Evolutionary conservation across 139 green algal species (phyloP).

Genomic region (Tetradesmus lagerheimii): DNA sequence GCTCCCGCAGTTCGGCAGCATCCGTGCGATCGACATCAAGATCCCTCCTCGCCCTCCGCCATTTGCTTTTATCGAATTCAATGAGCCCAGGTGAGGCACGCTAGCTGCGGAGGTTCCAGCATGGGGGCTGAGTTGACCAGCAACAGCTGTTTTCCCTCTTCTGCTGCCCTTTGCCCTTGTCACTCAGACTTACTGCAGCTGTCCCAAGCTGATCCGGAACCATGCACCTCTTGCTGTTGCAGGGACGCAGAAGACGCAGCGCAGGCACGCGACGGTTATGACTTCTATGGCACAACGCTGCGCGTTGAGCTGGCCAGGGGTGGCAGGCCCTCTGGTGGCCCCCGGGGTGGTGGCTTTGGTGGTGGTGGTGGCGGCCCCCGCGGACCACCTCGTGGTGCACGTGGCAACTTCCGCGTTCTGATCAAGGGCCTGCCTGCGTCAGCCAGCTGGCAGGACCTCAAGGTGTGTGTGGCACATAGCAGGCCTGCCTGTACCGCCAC

Average conservation of each 20-base stretch:
- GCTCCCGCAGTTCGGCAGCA: constrained; percentile 80
- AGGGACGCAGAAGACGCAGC: constrained; percentile 91
- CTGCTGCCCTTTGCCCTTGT: background rate
- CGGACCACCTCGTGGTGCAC: background rate
- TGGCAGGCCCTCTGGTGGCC: constrained; percentile 18
- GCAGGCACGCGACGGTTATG: constrained; percentile 88
- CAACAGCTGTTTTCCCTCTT: background rate
- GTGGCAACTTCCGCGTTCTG: constrained; percentile 76
- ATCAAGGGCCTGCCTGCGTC: constrained; percentile 85
- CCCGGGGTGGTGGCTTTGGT: constrained; percentile 5
- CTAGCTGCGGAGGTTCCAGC: background rate
- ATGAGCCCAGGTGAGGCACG: constrained; percentile 66
- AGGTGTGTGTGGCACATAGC: constrained; percentile 60
- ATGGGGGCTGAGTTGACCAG: background rate
- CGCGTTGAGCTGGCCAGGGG: constrained; percentile 77
- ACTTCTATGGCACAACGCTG: constrained; percentile 87
- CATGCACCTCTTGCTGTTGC: background rate
- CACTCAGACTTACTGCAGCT: background rate
- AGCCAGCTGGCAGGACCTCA: constrained; percentile 96
- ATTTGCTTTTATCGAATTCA: constrained; percentile 93
- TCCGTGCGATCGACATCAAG: constrained; percentile 91
- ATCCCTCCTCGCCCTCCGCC: constrained; percentile 81
- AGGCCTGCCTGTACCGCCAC: no score
- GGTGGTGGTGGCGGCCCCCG: background rate
- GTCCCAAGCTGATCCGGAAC: background rate